A percentile compares a stretch with the other conserved stretches of the same genome.
Conservation (phyloP, 306 rosid species). For the Rosa rugosa region DNA sequence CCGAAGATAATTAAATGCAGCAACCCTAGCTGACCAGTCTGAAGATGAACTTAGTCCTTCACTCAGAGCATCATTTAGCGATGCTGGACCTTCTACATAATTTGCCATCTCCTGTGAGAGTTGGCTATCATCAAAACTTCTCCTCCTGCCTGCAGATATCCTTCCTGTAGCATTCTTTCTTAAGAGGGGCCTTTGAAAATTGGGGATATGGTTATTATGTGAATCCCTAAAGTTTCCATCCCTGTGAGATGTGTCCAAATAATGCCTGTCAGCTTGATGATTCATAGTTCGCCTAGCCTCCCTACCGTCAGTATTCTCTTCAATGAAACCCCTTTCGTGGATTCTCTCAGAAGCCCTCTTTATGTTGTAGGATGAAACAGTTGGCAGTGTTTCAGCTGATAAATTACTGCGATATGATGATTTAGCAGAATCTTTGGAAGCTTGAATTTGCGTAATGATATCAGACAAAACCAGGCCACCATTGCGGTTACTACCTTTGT, state of each 20-base stretch:
- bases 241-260: constrained; percentile 56
- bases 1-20: constrained; percentile 89
- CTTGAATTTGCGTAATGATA: constrained; percentile 93
- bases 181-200: constrained; percentile 92
- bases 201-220: constrained; percentile 69
- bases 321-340: constrained; percentile 63
- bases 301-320: constrained; percentile 58
- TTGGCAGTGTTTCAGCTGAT: constrained; percentile 50
- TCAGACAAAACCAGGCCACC: constrained; percentile 89
- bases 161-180: constrained; percentile 81
- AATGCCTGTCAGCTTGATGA: constrained; percentile 62
- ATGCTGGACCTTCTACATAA: constrained; percentile 71
- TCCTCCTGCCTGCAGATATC: constrained; percentile 75
- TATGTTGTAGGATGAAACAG: constrained; percentile 57
- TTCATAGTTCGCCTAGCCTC: constrained; percentile 66
- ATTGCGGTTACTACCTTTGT: constrained; percentile 69
- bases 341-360: constrained; percentile 61
- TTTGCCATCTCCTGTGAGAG: constrained; percentile 71
- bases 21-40: constrained; percentile 95
- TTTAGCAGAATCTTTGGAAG: constrained; percentile 82
- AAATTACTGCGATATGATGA: constrained; percentile 49
- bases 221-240: constrained; percentile 82
- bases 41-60: constrained; percentile 94
- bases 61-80: constrained; percentile 85
- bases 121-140: constrained; percentile 93